Percentiles rank a stretch among this genome's conserved stretches.
Evolutionary conservation across 768 basidiomycete species (phyloP).

Genomic region (Cyathus striatus): DNA sequence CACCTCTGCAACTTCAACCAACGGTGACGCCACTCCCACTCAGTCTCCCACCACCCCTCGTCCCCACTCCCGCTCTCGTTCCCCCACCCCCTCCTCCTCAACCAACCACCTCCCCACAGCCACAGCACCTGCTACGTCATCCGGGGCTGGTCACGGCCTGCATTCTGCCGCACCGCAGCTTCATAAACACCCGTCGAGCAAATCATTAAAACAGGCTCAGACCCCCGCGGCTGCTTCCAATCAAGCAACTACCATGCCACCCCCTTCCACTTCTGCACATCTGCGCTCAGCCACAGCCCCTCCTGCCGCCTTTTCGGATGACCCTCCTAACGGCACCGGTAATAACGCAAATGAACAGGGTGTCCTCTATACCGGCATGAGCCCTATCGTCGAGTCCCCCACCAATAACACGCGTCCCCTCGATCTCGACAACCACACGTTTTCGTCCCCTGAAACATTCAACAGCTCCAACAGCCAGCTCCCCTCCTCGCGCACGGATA

Average conservation of each 20-base stretch:
- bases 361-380: conserved; percentile 12
- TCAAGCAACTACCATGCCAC: conserved; percentile 9
- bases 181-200: conserved; percentile 29
- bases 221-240: too few relatives aligned
- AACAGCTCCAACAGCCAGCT: neutral
- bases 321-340: neutral
- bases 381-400: conserved; percentile 42
- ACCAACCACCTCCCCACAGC: conserved; percentile 1
- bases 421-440: neutral
- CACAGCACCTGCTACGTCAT: conserved; percentile 5
- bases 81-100: conserved; percentile 6
- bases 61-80: conserved; percentile 4
- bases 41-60: conserved; percentile 7
- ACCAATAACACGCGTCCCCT: conserved; percentile 9
- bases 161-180: conserved; percentile 20
- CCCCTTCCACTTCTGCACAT: too few relatives aligned
- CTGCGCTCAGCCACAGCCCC: neutral
- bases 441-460: neutral
- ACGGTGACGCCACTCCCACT: neutral
- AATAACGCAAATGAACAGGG: too few relatives aligned
- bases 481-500: conserved; percentile 8
- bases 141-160: conserved; percentile 8
- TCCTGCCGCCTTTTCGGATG: neutral
- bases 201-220: too few relatives aligned
- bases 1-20: conserved; percentile 6